Evolutionary conservation across 768 basidiomycete genomes (phyloP), one percentile per base, ranked within the genome.

Genomic region (Coprinopsis sp.): DNA sequence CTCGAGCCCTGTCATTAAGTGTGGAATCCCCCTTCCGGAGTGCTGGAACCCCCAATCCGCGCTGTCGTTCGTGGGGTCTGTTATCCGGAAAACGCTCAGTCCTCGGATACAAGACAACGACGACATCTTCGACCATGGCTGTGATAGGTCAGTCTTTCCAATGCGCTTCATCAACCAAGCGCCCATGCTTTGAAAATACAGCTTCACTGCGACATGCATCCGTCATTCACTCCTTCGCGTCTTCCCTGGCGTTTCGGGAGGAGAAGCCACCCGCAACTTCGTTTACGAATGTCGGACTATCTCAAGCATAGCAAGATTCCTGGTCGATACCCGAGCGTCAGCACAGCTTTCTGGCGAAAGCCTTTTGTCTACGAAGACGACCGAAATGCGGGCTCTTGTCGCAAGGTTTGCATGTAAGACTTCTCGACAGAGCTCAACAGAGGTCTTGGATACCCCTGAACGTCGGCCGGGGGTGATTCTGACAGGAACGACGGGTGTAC

Each of bases 161-260:
- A 39, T 33, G 8, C 18, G 8, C 23, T 21, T 30, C 3, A 16
- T 10, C 18, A 16, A 4, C 44, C 29, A 12, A n/a, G 28, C 18
- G 29, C 27, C 23, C 25, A 22, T 33, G 19, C 38, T 21, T 38
- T 21, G 13, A 41, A 6, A 3, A 40, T 21, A 38, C 21, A 76
- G 75, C 44, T 38, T 73, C 4, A 63, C 68, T 51, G 67, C 66
- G 16, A 71, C 68, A 0, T 68, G 64, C 56, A 69, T 73, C 23
- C 67, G 70, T 3, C 66, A 70, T 39, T 57, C 63, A 16, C 53
- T 76, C 16, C 50, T 73, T 8, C 61, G 59, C 2, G 61, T 63
- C 12, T 51, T 74, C 3, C 62, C n/a, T n/a, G n/a, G n/a, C n/a
- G n/a, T n/a, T n/a, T n/a, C n/a, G n/a, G n/a, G n/a, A n/a, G n/a